phyloP scores from a whole-genome alignment of 148 eudicot genomes.

The Amaranthus hypochondriacus region DNA sequence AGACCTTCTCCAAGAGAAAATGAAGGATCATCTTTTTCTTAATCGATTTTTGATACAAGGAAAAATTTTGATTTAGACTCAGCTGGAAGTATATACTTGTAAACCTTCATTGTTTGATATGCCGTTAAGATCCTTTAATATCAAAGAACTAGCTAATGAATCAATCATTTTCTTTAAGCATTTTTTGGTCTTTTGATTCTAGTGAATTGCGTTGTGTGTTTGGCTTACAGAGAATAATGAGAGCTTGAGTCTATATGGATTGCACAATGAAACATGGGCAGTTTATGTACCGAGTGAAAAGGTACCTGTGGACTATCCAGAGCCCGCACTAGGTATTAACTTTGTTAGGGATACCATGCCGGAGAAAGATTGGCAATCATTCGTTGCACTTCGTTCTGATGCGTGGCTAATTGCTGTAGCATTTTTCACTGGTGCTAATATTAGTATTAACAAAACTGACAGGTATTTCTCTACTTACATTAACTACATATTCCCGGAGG shows the following conservation, averaged over 20 bases:
- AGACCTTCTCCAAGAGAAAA: too few species aligned
- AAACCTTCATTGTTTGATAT: too few species aligned
- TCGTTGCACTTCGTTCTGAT: slow-evolving; percentile 86
- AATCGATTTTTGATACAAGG: too few species aligned
- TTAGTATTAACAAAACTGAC: slow-evolving; percentile 65
- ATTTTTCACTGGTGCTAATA: slow-evolving; percentile 78
- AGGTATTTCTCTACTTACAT: slow-evolving; percentile 35
- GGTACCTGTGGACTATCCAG: slow-evolving; percentile 89
- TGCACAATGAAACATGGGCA: slow-evolving; percentile 73
- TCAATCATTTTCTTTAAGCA: too few species aligned
- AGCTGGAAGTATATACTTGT: too few species aligned
- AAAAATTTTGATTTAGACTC: too few species aligned
- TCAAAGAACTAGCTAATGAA: background rate
- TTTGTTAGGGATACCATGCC: slow-evolving; percentile 83
- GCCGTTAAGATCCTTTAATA: background rate
- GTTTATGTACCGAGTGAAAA: slow-evolving; percentile 78
- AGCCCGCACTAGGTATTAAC: slow-evolving; percentile 82
- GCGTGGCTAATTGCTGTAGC: slow-evolving; percentile 85
- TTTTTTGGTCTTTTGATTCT: background rate
- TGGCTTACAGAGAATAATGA: slow-evolving; percentile 54
- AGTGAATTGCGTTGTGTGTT: background rate
- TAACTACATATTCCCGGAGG: background rate
- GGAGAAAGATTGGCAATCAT: slow-evolving; percentile 76
- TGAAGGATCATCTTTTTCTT: too few species aligned
- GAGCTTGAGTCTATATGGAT: slow-evolving; percentile 70